Conservation (phyloP, 768 basidiomycete genomes). For the Pisolithus orientalis region DNA sequence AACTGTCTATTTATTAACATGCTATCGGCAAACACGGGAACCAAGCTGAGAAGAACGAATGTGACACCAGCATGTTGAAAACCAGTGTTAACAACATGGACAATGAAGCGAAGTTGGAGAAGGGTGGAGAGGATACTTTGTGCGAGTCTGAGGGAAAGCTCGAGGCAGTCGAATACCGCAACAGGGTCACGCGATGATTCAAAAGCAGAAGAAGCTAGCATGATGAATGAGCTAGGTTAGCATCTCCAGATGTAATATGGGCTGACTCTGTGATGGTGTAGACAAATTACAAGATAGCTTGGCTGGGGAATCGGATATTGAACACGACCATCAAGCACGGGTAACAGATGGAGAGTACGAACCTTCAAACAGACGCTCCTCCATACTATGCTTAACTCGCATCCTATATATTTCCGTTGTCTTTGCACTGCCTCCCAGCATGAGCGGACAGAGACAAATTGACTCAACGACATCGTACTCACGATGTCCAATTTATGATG, state of each 20-base stretch:
- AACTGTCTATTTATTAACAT: constrained; percentile 2
- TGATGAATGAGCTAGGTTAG: background rate
- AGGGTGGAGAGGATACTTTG: constrained; percentile 11
- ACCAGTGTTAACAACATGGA: constrained; percentile 10
- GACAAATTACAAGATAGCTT: constrained; percentile 14
- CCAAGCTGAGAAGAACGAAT: constrained; percentile 15
- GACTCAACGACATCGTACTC: background rate
- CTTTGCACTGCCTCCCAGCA: constrained; percentile 2
- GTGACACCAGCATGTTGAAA: constrained; percentile 14
- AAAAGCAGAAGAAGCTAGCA: too few species aligned
- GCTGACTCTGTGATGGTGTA: too few species aligned
- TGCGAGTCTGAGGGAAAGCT: constrained; percentile 5
- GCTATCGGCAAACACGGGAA: constrained; percentile 3
- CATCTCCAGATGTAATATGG: constrained; percentile 1
- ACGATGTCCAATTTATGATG: constrained; percentile 14
- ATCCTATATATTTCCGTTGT: constrained; percentile 5
- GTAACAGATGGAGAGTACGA: background rate
- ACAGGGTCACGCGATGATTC: background rate
- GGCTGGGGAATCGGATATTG: constrained; percentile 4
- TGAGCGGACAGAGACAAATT: background rate
- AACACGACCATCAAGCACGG: background rate
- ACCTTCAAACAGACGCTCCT: constrained; percentile 18
- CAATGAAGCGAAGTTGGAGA: constrained; percentile 18
- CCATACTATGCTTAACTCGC: constrained; percentile 15
- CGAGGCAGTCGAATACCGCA: constrained; percentile 8